Base-by-base conservation (phyloP, 73 alveolate species). In the Paramecium pentaurelia region DNA sequence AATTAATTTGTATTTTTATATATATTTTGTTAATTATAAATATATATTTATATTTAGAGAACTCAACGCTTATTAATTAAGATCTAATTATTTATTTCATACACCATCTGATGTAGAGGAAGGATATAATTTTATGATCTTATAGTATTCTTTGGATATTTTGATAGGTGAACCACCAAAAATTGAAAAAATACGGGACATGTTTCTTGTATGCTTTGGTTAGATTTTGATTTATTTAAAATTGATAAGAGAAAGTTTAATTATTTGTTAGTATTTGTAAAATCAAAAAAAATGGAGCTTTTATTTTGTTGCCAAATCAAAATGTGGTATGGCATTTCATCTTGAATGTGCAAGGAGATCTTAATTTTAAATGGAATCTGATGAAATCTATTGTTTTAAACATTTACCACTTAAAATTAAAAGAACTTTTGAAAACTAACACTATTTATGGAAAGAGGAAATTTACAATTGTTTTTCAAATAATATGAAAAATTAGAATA, bases 291-390 rank as follows among this genome's bases (percentile, higher is more conserved):
- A 77, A 77, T 27, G 93, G 93, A n/a, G 84, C 93, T 16, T 87
- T 89, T 34, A 80, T 87, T 8, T 64, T 32, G 38, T 87, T 68
- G 51, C 93, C n/a, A 87, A 68, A 37, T 36, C 86, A 25, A 86
- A 86, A 25, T 87, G 93, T 64, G 64, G 42, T 37, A 58, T 54
- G 8, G 64, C 64, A 20, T 87, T 87, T 77, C 93, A 87, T 87
- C 93, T 89, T 20, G 93, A 87, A 37, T 87, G 93, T 87, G 93
- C 93, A 20, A 22, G 93, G n/a, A 60, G 93, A 70, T 51, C 86
- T 8, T n/a, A 87, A 64, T 64, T 87, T 9, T 87, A 37, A 37
- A 60, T 87, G 88, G 93, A 87, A 36, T 20, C 59, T 14, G 51
- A 88, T 30, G 51, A 54, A 28, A 86, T 87, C 71, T 87, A 37